Evolutionary conservation across 352 stramenopile genomes (phyloP).

Genomic region (Globisporangium splendens): DNA sequence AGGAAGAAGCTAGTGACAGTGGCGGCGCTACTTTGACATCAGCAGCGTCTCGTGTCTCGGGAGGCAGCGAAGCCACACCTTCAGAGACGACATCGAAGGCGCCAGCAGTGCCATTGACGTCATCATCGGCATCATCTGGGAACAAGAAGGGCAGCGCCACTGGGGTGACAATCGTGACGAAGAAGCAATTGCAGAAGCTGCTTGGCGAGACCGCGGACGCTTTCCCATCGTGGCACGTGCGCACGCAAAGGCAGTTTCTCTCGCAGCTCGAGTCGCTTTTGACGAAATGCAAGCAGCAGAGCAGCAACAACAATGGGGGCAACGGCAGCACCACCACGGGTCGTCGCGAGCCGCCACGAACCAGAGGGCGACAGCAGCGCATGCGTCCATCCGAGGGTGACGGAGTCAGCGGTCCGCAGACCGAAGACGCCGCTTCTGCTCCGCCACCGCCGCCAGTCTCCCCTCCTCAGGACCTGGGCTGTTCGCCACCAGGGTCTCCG

Average conservation of each 20-base stretch:
- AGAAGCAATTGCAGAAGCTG: constrained; percentile 6
- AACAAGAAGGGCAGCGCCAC: background rate
- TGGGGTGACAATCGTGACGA: too few species aligned
- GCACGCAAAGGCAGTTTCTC: constrained; percentile 16
- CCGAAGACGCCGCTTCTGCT: too few species aligned
- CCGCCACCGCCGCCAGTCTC: background rate
- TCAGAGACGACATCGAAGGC: background rate
- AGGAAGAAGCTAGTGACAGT: background rate
- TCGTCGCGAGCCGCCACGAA: background rate
- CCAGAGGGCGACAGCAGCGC: background rate
- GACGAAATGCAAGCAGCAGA: constrained; percentile 7
- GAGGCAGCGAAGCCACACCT: background rate
- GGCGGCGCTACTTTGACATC: background rate
- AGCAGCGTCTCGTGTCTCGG: background rate
- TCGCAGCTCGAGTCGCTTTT: constrained; percentile 16
- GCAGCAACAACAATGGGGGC: background rate
- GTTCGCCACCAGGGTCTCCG: background rate
- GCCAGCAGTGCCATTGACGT: too few species aligned
- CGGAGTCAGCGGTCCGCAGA: too few species aligned
- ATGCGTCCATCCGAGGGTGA: too few species aligned
- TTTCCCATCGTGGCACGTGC: constrained; percentile 8
- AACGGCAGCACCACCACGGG: too few species aligned
- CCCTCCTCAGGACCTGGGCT: background rate
- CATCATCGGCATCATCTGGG: background rate
- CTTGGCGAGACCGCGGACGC: background rate